Percentiles rank a stretch among this genome's conserved stretches.
These are phyloP conservation scores for Ilex asprella DNA, from an alignment of 257 asterid genomes.

Conservation along the genomic window DNA sequence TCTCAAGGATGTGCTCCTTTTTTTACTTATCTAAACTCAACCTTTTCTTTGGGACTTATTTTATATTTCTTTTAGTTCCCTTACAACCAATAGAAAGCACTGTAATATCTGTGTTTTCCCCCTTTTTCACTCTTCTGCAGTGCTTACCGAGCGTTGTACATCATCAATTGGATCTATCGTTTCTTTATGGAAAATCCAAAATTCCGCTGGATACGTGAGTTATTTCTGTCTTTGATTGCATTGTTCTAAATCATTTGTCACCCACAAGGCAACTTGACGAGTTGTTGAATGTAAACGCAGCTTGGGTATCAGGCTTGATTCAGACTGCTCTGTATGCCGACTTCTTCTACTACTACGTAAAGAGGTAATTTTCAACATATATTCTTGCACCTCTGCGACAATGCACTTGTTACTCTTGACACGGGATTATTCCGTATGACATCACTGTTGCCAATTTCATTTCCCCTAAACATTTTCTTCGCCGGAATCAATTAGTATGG, in stretches of 20 bases:
- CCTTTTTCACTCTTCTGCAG: slow-evolving; percentile 7
- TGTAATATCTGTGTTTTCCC: not conserved
- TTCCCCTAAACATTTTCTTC: too few relatives aligned
- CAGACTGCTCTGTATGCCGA: slow-evolving; percentile 48
- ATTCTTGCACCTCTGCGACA: not conserved
- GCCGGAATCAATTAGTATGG: too few relatives aligned
- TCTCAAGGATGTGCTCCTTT: not conserved
- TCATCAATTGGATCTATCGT: slow-evolving; percentile 41
- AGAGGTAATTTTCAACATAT: slow-evolving; percentile 22
- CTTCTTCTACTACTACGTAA: slow-evolving; percentile 42
- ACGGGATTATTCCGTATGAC: too few relatives aligned
- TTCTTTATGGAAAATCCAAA: slow-evolving; percentile 28
- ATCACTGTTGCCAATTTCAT: too few relatives aligned
- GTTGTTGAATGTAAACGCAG: slow-evolving; percentile 18
- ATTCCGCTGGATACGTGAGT: slow-evolving; percentile 45
- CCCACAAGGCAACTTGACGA: slow-evolving; percentile 1
- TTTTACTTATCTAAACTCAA: not conserved
- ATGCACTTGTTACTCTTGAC: not conserved
- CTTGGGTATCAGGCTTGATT: slow-evolving; percentile 44
- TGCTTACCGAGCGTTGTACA: slow-evolving; percentile 37
- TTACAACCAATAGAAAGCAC: not conserved
- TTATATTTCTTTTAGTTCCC: too few relatives aligned
- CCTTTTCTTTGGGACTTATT: too few relatives aligned
- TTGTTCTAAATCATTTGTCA: not conserved
- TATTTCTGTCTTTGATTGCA: not conserved